A percentile compares a stretch with the other conserved stretches of the same genome.
phyloP scores from a whole-genome alignment of 306 rosid genomes.

The Cicer chorassanicum region DNA sequence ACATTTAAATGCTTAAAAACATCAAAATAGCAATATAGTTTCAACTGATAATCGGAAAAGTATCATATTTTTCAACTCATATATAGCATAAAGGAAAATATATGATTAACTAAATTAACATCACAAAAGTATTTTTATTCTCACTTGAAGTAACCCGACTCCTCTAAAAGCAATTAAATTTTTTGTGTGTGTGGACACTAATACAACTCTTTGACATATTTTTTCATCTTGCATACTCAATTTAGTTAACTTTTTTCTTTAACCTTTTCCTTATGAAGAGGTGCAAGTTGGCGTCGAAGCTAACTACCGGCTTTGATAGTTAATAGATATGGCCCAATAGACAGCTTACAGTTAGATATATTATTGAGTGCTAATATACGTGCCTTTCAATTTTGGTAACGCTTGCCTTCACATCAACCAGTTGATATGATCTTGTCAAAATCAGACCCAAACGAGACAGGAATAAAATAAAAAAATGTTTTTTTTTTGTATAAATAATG shows the following conservation, averaged over 20 bases:
- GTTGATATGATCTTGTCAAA: no score
- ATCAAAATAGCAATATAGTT: no score
- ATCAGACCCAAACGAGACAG: no score
- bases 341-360: background rate
- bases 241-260: no score
- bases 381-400: slow-evolving; percentile 40
- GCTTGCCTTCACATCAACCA: no score
- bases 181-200: background rate
- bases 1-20: no score
- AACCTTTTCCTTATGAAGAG: background rate
- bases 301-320: background rate
- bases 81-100: no score
- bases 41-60: no score
- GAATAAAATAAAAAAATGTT: no score
- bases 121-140: background rate
- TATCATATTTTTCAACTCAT: no score
- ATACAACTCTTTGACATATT: background rate
- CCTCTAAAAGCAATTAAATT: background rate
- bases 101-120: no score
- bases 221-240: background rate
- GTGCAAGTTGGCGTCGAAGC: slow-evolving; percentile 17
- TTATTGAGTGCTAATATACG: slow-evolving; percentile 26
- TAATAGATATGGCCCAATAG: background rate
- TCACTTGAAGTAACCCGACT: background rate
- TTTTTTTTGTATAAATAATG: no score